phyloP scores from a whole-genome alignment of 352 stramenopile genomes.

The Elongisporangium undulatum region DNA sequence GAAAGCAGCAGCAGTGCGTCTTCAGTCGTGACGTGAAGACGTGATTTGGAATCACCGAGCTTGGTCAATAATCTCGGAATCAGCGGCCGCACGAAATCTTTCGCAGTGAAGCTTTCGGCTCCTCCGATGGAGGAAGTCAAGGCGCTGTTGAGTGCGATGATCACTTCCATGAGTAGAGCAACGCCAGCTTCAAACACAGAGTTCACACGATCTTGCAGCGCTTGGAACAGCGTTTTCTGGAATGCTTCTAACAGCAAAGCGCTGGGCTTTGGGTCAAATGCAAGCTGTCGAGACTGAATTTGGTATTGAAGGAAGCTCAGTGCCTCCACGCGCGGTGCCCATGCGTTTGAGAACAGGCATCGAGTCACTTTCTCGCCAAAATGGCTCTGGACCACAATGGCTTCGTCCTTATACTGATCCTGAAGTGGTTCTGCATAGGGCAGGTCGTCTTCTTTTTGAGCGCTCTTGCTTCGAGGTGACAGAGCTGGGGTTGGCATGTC shows the following conservation, averaged over 20 bases:
- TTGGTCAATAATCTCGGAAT: constrained; percentile 70
- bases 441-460: constrained; percentile 65
- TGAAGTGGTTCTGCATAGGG: constrained; percentile 76
- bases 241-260: constrained; percentile 14
- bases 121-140: not conserved
- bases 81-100: constrained; percentile 60
- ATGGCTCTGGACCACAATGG: constrained; percentile 29
- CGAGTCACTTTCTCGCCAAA: constrained; percentile 75
- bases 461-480: constrained; percentile 44
- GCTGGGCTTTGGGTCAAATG: constrained; percentile 25
- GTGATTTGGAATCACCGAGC: constrained; percentile 70
- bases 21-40: constrained; percentile 65
- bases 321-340: constrained; percentile 73
- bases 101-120: constrained; percentile 10
- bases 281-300: constrained; percentile 46
- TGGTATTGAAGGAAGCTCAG: constrained; percentile 73
- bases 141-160: constrained; percentile 42
- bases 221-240: constrained; percentile 50
- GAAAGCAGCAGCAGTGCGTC: constrained; percentile 70
- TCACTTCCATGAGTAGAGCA: constrained; percentile 66
- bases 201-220: constrained; percentile 75
- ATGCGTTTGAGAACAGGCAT: constrained; percentile 78
- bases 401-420: constrained; percentile 52
- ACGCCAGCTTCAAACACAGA: constrained; percentile 72
- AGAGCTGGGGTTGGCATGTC: constrained; percentile 12